These are phyloP conservation scores for Theileria parva DNA, from an alignment of 169 alveolate species.

Conservation along the genomic window DNA sequence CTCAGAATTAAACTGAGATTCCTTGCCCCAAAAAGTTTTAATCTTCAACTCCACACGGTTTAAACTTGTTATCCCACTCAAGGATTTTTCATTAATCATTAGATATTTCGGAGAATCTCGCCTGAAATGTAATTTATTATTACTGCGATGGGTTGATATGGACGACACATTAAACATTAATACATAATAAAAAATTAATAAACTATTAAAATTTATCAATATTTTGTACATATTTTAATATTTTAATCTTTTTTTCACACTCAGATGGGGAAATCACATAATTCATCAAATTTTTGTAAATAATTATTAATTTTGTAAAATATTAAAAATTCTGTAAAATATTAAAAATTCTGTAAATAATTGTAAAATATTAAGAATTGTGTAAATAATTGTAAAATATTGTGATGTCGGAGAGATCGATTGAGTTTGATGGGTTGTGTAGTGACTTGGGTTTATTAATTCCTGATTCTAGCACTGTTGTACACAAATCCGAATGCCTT, in stretches of 20 bases:
- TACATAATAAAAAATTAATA: neutral
- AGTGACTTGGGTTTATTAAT: neutral
- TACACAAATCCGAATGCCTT: constrained; percentile 24
- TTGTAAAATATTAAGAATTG: constrained; percentile 11
- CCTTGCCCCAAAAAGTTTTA: constrained; percentile 62
- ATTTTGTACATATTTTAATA: neutral
- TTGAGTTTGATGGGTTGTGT: constrained; percentile 11
- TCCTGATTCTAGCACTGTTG: constrained; percentile 19
- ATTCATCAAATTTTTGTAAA: neutral
- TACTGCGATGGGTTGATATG: no score
- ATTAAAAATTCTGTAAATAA: neutral
- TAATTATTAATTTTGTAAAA: no score
- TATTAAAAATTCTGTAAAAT: no score
- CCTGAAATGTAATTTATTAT: no score
- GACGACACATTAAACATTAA: no score
- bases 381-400: no score
- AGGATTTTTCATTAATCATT: no score
- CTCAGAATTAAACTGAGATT: constrained; percentile 53
- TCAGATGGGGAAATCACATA: neutral
- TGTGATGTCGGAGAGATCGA: neutral
- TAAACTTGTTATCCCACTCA: no score
- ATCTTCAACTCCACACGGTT: constrained; percentile 42
- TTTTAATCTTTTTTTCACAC: neutral
- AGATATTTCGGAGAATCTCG: neutral
- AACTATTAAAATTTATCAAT: neutral